These are phyloP conservation scores for Sergeia podlipaevii DNA, from an alignment of 208 protist genomes.

Conservation along the genomic window DNA sequence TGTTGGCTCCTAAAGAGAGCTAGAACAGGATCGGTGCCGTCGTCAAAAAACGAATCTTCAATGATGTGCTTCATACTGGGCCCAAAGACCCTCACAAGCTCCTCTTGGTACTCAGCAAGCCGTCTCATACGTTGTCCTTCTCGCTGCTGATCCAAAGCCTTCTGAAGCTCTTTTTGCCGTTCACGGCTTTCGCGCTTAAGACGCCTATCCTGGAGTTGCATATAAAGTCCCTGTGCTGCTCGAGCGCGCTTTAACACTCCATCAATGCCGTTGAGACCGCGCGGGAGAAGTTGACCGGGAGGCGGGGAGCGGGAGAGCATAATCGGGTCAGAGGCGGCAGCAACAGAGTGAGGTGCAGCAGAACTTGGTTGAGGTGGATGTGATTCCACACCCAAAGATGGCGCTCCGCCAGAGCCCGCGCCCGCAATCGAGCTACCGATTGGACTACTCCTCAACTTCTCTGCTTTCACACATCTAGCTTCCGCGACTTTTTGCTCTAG, in stretches of 20 bases:
- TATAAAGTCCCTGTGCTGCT: conserved; percentile 26
- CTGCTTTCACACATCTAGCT: too few relatives aligned
- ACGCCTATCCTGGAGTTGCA: conserved; percentile 27
- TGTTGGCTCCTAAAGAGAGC: background rate
- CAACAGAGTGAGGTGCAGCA: too few relatives aligned
- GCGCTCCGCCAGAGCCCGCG: too few relatives aligned
- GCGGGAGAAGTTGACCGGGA: conserved; percentile 27
- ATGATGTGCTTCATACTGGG: conserved; percentile 44
- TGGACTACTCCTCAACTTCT: too few relatives aligned
- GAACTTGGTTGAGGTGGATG: too few relatives aligned
- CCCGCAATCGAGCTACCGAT: too few relatives aligned
- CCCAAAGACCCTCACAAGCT: conserved; percentile 53
- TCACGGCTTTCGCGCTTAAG: conserved; percentile 21
- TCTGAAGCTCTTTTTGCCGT: conserved; percentile 17
- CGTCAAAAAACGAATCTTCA: conserved; percentile 32
- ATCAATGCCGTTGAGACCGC: conserved; percentile 46
- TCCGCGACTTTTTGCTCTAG: too few relatives aligned
- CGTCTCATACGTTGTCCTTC: conserved; percentile 27
- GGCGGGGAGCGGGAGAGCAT: conserved; percentile 4
- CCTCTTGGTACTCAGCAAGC: conserved; percentile 43
- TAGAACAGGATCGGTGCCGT: conserved; percentile 23
- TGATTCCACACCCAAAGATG: too few relatives aligned
- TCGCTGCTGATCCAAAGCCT: conserved; percentile 43
- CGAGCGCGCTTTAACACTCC: conserved; percentile 31
- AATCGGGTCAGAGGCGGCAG: too few relatives aligned